A percentile compares a stretch with the other conserved stretches of the same genome.
phyloP scores from a whole-genome alignment of 495 filamentous ascomycete species.

The Podospora sp. region DNA sequence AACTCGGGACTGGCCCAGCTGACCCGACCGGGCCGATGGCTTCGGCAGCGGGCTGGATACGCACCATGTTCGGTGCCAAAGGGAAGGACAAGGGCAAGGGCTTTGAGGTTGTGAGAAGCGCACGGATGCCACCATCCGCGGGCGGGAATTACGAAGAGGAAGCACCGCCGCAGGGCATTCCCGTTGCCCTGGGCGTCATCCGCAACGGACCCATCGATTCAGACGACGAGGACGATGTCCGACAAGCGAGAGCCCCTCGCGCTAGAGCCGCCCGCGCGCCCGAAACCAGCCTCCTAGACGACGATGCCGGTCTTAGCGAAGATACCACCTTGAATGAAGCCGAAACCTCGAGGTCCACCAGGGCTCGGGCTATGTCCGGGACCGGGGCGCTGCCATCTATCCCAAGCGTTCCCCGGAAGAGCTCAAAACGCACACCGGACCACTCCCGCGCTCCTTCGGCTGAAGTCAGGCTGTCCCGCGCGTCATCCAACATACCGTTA shows the following conservation, averaged over 20 bases:
- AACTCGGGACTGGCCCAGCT: conserved; percentile 88
- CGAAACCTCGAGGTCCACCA: not conserved
- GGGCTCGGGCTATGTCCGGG: not conserved
- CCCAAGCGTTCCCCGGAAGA: conserved; percentile 60
- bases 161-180: conserved; percentile 55
- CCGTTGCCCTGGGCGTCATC: conserved; percentile 59
- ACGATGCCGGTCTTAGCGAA: conserved; percentile 41
- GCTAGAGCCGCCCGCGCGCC: conserved; percentile 26
- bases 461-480: conserved; percentile 11
- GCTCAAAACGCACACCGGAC: conserved; percentile 57
- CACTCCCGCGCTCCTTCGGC: conserved; percentile 30
- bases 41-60: conserved; percentile 86
- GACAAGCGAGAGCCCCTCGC: conserved; percentile 28
- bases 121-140: conserved; percentile 62
- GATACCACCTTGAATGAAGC: conserved; percentile 36
- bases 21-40: conserved; percentile 91
- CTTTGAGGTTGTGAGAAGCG: conserved; percentile 92
- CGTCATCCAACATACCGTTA: conserved; percentile 14
- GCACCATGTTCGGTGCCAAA: conserved; percentile 74
- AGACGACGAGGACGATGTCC: conserved; percentile 55
- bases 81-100: conserved; percentile 90
- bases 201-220: conserved; percentile 61
- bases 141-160: conserved; percentile 59
- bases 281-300: conserved; percentile 46
- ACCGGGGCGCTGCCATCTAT: conserved; percentile 19